Evolutionary conservation across 2,329 filamentous ascomycete genomes (phyloP).

Genomic region (Monosporascus ibericus): DNA sequence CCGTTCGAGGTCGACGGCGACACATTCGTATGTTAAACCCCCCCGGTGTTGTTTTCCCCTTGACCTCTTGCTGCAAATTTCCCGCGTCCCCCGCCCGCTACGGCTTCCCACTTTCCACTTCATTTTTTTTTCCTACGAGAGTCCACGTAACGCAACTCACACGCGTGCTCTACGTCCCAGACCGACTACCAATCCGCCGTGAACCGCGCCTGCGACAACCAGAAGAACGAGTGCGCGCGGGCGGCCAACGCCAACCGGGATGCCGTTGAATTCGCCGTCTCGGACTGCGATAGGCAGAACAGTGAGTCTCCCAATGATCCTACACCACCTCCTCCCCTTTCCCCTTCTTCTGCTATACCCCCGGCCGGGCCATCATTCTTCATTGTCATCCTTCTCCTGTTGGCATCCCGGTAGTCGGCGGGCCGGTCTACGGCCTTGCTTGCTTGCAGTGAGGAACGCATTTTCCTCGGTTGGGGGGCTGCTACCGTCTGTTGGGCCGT

Average conservation of each 20-base stretch:
- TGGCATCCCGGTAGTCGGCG: too few species aligned
- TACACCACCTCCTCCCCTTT: neutral
- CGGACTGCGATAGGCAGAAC: constrained; percentile 39
- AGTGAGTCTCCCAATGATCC: constrained; percentile 26
- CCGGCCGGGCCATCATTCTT: too few species aligned
- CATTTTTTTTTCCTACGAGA: neutral
- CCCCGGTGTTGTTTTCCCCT: neutral
- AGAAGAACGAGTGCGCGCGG: constrained; percentile 41
- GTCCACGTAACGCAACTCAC: too few species aligned
- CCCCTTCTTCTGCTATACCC: neutral
- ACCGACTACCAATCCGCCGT: constrained; percentile 36
- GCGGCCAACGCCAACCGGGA: constrained; percentile 30
- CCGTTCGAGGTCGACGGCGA: constrained; percentile 38
- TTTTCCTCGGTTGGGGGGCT: too few species aligned
- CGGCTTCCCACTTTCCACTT: neutral
- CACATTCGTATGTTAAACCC: constrained; percentile 35
- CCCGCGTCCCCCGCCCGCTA: neutral
- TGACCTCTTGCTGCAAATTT: neutral
- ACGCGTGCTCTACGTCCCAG: constrained; percentile 16
- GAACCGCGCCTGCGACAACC: constrained; percentile 40
- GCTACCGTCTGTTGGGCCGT: neutral
- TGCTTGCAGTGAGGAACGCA: too few species aligned
- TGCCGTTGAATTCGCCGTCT: constrained; percentile 28
- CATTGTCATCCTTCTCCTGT: too few species aligned
- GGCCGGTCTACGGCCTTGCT: too few species aligned